Evolutionary conservation across 805 yeast species (phyloP).

Genomic region (Kodamaea kakaduensis): DNA sequence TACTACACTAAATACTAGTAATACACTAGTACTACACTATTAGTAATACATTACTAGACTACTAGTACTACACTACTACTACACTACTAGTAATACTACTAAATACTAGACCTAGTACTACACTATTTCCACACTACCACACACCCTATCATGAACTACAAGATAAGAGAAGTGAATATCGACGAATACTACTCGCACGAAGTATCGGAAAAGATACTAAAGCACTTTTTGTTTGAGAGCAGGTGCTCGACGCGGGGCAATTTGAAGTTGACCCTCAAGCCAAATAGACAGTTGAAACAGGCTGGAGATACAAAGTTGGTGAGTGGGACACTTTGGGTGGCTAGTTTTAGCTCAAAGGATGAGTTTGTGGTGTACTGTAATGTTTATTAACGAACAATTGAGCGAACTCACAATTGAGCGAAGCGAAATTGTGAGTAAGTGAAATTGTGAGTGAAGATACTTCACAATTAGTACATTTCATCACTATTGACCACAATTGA

Average conservation of each 20-base stretch:
- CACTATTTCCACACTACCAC: neutral
- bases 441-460: too few species aligned
- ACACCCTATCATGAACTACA: constrained; percentile 7
- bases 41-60: neutral
- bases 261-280: constrained; percentile 9
- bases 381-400: too few species aligned
- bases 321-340: constrained; percentile 9
- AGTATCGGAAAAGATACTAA: constrained; percentile 8
- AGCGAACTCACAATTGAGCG: too few species aligned
- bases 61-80: neutral
- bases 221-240: constrained; percentile 5
- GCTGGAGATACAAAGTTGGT: constrained; percentile 7
- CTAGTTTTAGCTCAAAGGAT: constrained; percentile 5
- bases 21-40: neutral
- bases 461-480: too few species aligned
- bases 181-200: constrained; percentile 9
- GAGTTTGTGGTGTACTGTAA: constrained; percentile 10
- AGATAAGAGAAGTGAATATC: constrained; percentile 9
- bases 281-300: constrained; percentile 5
- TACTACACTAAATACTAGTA: too few species aligned
- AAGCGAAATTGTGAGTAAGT: too few species aligned
- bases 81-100: neutral
- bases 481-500: too few species aligned
- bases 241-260: constrained; percentile 7
- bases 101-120: neutral